Evolutionary conservation across 768 basidiomycete species (phyloP), one percentile per base, ranked within the genome.

Genomic region (Auricularia sp.): DNA sequence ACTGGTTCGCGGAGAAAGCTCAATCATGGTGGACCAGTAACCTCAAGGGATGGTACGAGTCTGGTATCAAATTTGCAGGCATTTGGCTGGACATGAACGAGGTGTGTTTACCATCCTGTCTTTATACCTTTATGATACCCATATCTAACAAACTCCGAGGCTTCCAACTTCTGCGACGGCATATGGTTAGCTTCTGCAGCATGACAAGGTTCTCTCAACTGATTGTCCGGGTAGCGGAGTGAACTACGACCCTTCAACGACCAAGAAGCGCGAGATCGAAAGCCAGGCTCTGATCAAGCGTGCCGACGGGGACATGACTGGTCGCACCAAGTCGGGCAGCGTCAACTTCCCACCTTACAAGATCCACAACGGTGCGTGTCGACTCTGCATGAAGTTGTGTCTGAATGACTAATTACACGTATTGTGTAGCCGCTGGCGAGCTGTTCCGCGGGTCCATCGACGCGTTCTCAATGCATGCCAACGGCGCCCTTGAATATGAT

Each of bases 391-490:
- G 44, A 3, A 29, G 29, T 29, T 29, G 29, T 29, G 29, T 29
- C 2, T 29, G 10, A 45, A 18, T 45, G 11, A 18, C 44, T 45
- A 10, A 45, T 45, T 45, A 11, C 11, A 18, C 7, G 14, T 5
- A 18, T 13, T 21, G 10, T 18, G 21, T 62, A 85, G 87, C 80
- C 7, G 71, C 73, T 66, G 85, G 82, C 2, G 74, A 76, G 0
- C 76, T 91, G 21, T 82, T 80, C 1, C 63, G 73, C 5, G 79
- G 82, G 66, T 81, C 87, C 1, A 67, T 90, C 24, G 85, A 86
- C 2, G 87, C 86, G 3, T 90, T 90, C 67, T 88, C 88, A 0
- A 86, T 87, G 1, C 87, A 90, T 72, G 77, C 77, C 6, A 80
- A 80, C 61, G 89, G 89, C 1, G 78, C 80, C 64, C 78, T 77